Conservation (phyloP, 202 grass and related monocot genomes). For the Alloteropsis angusta region DNA sequence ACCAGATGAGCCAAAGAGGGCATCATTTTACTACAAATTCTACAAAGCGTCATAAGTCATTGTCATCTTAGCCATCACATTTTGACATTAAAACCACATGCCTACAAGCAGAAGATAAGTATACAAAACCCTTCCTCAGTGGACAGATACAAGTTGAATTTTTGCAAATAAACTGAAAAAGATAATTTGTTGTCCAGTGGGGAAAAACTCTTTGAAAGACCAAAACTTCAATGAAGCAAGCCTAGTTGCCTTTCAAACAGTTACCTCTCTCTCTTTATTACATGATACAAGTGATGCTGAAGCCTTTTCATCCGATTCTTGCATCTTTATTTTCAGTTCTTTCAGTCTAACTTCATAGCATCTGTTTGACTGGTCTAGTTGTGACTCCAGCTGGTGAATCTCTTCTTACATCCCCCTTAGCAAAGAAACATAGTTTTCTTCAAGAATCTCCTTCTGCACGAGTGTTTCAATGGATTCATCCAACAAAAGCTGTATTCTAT, state of each 20-base stretch:
- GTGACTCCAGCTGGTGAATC: slow-evolving; percentile 32
- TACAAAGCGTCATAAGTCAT: not conserved
- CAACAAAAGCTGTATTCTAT: slow-evolving; percentile 19
- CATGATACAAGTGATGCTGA: slow-evolving; percentile 39
- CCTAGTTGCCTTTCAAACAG: not conserved
- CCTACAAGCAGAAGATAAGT: not conserved
- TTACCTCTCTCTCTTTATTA: slow-evolving; percentile 69
- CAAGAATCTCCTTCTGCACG: slow-evolving; percentile 53
- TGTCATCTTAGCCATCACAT: not conserved
- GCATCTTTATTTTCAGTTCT: slow-evolving; percentile 50
- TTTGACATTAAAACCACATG: not conserved
- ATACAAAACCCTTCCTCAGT: not conserved
- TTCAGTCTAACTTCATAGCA: slow-evolving; percentile 28
- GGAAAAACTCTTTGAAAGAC: not conserved
- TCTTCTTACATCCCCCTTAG: slow-evolving; percentile 25
- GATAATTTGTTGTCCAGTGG: not conserved
- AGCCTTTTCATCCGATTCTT: slow-evolving; percentile 6
- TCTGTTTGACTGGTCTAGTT: slow-evolving; percentile 40
- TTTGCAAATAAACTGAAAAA: not conserved
- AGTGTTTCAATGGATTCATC: slow-evolving; percentile 44
- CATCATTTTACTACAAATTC: not conserved
- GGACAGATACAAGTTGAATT: not conserved
- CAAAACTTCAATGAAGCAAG: not conserved
- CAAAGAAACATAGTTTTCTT: slow-evolving; percentile 37
- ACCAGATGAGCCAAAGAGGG: not conserved